Evolutionary conservation across 352 stramenopile genomes (phyloP), one percentile per base, ranked within the genome.

Genomic region (Globisporangium yorkense): DNA sequence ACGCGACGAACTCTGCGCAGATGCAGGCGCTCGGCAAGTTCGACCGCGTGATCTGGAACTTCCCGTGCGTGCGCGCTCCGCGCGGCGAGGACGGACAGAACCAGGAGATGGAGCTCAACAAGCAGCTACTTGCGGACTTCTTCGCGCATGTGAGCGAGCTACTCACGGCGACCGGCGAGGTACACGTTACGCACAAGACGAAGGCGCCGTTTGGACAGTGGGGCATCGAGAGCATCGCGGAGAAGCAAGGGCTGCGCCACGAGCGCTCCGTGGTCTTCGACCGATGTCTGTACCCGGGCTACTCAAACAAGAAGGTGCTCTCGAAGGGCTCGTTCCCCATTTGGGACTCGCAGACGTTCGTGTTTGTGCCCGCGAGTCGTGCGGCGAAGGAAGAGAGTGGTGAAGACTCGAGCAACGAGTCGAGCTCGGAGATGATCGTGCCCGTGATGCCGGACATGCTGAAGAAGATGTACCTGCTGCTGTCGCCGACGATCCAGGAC

Each of bases 161-260:
- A 33, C 61, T 94, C n/a, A 74, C 74, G 27, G 31, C 67, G 4
- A 67, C 58, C 8, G 92, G 94, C 20, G 79, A 98, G 63, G 80
- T 99, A 49, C 90, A 98, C 54, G 84, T 99, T 50, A 94, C 87
- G 51, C 96, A 98, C 78, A 99, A 99, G 76, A 98, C 96, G 41
- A 98, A 91, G 86, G 78, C 89, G 64, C 77, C 95, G 8, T 95
- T 94, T 56, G 76, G 75, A 20, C 90, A 95, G 59, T 97, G 88
- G 89, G 78, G 82, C 31, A 91, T 97, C 43, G 72, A 82, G 45
- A 71, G 62, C 7, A 80, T 96, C 31, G 85, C 81, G 0, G 70
- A 63, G 16, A 67, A 44, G 16, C 72, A 76, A 47, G 71, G 66
- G 3, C 64, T 94, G 31, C 44, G 53, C 27, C 82, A 88, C 59